A percentile compares a stretch with the other conserved stretches of the same genome.
Evolutionary conservation across 2,329 filamentous ascomycete species (phyloP).

Genomic region (Pyrenochaeta sp.): DNA sequence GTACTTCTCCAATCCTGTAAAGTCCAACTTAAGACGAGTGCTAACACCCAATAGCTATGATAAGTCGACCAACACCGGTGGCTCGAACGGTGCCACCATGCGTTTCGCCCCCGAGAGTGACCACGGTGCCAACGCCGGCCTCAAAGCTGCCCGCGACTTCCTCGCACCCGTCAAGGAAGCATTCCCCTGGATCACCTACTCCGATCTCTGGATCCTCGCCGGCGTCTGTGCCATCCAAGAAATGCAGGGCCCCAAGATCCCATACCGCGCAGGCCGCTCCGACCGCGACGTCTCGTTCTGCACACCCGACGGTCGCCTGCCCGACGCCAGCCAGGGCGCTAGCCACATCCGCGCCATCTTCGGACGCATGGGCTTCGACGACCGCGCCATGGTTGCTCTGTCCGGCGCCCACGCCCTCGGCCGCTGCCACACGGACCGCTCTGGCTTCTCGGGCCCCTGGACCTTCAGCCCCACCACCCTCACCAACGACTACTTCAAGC

Average conservation of each 20-base stretch:
- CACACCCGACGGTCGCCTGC: conserved; percentile 91
- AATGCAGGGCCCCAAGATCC: conserved; percentile 87
- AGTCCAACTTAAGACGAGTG: too few relatives aligned
- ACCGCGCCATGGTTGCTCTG: conserved; percentile 94
- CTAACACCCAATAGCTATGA: conserved; percentile 66
- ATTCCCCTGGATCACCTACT: conserved; percentile 96
- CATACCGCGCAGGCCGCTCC: conserved; percentile 84
- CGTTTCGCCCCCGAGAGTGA: conserved; percentile 86
- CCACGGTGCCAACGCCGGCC: conserved; percentile 93
- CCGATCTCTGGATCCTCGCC: conserved; percentile 93
- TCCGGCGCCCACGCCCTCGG: conserved; percentile 83
- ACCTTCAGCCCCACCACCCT: conserved; percentile 79
- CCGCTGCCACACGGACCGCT: conserved; percentile 88
- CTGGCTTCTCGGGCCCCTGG: conserved; percentile 86
- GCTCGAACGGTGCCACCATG: conserved; percentile 97
- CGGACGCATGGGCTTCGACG: conserved; percentile 96
- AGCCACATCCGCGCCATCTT: conserved; percentile 90
- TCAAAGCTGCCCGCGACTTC: conserved; percentile 87
- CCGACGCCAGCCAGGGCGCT: conserved; percentile 79
- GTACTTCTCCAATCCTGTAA: conserved; percentile 18
- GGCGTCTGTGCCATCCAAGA: conserved; percentile 91
- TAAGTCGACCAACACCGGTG: conserved; percentile 84
- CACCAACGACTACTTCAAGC: conserved; percentile 93
- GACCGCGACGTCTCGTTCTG: conserved; percentile 84
- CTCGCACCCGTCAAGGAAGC: conserved; percentile 87